Base-by-base conservation (phyloP, 352 stramenopile species). In the Saprolegnia parasitica region DNA sequence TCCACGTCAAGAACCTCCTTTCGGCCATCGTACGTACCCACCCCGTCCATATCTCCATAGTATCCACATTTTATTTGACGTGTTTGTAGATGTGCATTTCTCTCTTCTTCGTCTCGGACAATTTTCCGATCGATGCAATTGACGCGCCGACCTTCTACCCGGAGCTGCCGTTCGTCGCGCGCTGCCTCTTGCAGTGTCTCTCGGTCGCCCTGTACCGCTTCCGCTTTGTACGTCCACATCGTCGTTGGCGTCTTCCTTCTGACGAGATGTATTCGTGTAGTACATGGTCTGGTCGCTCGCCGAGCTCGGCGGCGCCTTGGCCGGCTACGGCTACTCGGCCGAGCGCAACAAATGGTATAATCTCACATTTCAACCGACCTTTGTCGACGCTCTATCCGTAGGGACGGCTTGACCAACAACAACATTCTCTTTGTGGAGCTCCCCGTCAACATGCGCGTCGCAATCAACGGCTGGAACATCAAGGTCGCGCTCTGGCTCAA, bases 401-500 rank as follows among this genome's bases (percentile, higher is more conserved):
- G 84, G 86, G 84, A 93, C 71, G 87, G 87, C 18, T 90, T 95
- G 73, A 93, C 80, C 23, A 95, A 93, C 76, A 93, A 93, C 65
- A 81, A 93, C 67, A 79, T 95, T 49, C 68, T 95, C 5, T 91
- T 82, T 45, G 87, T 95, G 10, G 87, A 95, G 67, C n/a, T 91
- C 2, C 87, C 87, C n/a, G 84, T 80, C n/a, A 95, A 89, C 71
- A 78, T 95, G 61, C 87, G 87, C 52, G 85, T 92, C 21, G 85
- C 82, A 24, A 93, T 93, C 70, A 95, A 95, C 78, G 91, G 90
- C 76, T 95, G 87, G 87, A 95, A 95, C 75, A 95, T 88, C 54
- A 86, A 86, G 18, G 87, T 95, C 58, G 87, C 87, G 18, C 78
- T 77, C 29, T 95, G 87, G 87, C 88, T 90, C 70, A 93, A 95